These are phyloP conservation scores for Suhomyces faveliae DNA, from an alignment of 805 yeast species.

Conservation along the genomic window DNA sequence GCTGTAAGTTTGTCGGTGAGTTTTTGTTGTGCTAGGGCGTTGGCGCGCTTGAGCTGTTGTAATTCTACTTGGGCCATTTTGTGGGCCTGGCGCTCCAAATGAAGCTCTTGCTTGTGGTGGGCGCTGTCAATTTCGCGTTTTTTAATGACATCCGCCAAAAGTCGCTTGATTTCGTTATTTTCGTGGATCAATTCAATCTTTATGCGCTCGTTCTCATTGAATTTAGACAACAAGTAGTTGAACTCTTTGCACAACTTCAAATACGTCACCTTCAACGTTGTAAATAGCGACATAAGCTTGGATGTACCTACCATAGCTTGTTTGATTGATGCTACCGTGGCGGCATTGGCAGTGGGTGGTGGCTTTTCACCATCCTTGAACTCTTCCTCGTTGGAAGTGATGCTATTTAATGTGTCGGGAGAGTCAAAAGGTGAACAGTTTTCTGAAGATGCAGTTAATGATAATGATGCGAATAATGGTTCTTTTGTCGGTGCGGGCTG, in stretches of 20 bases:
- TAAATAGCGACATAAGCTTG: slow-evolving; percentile 30
- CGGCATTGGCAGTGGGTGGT: slow-evolving; percentile 6
- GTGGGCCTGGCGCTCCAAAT: neutral
- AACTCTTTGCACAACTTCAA: slow-evolving; percentile 39
- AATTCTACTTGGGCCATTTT: neutral
- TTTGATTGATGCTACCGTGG: slow-evolving; percentile 13
- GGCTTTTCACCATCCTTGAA: slow-evolving; percentile 2
- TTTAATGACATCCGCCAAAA: slow-evolving; percentile 29
- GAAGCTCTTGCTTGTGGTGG: slow-evolving; percentile 6
- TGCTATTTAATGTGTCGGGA: slow-evolving; percentile 11
- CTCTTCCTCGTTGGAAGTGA: slow-evolving; percentile 12
- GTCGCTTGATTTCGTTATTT: slow-evolving; percentile 30
- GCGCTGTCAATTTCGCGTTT: slow-evolving; percentile 22
- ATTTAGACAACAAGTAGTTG: slow-evolving; percentile 33
- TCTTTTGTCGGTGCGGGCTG: neutral
- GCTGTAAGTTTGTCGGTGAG: neutral
- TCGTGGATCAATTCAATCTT: slow-evolving; percentile 37
- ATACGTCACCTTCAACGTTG: slow-evolving; percentile 34
- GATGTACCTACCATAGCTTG: slow-evolving; percentile 16
- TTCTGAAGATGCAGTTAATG: slow-evolving; percentile 6
- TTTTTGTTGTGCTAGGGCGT: neutral
- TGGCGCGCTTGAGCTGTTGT: neutral
- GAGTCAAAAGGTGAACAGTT: slow-evolving; percentile 17
- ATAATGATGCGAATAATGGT: neutral
- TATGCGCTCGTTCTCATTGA: slow-evolving; percentile 35